phyloP scores from a whole-genome alignment of 2,329 filamentous ascomycete genomes.

The Ustulina deusta region DNA sequence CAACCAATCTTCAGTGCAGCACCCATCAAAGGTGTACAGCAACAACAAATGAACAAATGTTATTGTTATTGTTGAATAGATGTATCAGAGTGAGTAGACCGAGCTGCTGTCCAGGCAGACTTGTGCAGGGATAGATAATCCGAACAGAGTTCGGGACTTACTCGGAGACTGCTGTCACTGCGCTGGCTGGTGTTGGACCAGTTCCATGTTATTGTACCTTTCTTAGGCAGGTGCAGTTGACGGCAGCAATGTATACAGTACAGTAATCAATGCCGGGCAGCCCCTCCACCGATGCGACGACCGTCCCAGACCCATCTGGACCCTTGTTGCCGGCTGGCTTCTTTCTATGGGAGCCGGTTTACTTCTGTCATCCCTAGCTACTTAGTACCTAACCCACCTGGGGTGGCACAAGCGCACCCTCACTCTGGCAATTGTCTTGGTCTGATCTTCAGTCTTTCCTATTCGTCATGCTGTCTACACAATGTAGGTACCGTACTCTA shows the following conservation, averaged over 20 bases:
- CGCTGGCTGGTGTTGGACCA: background rate
- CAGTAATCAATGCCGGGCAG: conserved; percentile 15
- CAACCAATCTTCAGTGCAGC: too few relatives aligned
- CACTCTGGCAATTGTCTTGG: conserved; percentile 15
- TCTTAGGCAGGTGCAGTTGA: background rate
- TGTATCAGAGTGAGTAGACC: too few relatives aligned
- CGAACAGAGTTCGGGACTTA: too few relatives aligned
- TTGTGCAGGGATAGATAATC: background rate
- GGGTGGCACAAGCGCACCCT: background rate
- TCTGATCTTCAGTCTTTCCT: conserved; percentile 17
- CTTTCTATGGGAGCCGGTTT: conserved; percentile 11
- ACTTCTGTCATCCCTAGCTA: conserved; percentile 3
- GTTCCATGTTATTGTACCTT: too few relatives aligned
- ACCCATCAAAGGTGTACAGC: too few relatives aligned
- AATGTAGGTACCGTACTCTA: background rate
- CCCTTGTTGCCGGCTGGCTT: conserved; percentile 2
- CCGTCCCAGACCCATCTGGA: conserved; percentile 12
- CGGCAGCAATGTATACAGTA: background rate
- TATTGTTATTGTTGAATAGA: too few relatives aligned
- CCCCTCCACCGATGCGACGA: background rate
- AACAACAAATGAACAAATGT: too few relatives aligned
- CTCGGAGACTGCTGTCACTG: too few relatives aligned
- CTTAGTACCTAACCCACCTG: background rate
- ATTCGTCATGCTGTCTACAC: conserved; percentile 2
- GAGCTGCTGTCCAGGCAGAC: too few relatives aligned